Evolutionary conservation across 352 stramenopile species (phyloP), one percentile per base, ranked within the genome.

Genomic region (Aphanomyces euteiches): DNA sequence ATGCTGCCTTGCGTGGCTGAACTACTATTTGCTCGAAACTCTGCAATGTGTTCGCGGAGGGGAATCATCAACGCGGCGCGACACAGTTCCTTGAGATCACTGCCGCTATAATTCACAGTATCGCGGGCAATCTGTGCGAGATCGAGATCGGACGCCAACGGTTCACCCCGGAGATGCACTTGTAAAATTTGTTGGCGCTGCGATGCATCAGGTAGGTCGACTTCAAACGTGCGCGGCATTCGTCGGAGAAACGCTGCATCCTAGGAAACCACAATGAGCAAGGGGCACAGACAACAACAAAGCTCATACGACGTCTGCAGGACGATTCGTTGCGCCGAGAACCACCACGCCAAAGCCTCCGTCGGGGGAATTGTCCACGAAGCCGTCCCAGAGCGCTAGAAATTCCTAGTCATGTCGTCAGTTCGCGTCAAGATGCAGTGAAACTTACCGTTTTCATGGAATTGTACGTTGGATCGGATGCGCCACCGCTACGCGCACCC

Each of bases 341-440:
- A 99, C 89, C 69, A 99, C 95, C 47, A 99, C 93, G 53, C 90
- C 90, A 72, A 90, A 93, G 59, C 84, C 88, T 37, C 79, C 77
- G 13, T 93, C 77, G 43, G 74, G 82, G 15, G 72, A 88, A 47
- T 73, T 82, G 67, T 96, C 85, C n/a, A 78, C 90, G 54, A 99
- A 93, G 36, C 96, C 96, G 74, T 99, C 96, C 96, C 96, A 99
- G 8, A 98, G 80, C n/a, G 94, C 97, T 77, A 99, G 83, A 77
- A 99, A 99, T 85, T 99, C 96, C 84, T 92, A 65, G 1, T 7
- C 63, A 15, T 21, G 54, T 41, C 41, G 50, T 36, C 1, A 28
- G 76, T 8, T 43, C 58, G 19, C 39, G 17, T 13, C 7, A 10
- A 69, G n/a, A 34, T 17, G 37, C 47, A 47, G 8, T 66, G 17